Evolutionary conservation across 805 yeast genomes (phyloP).

Genomic region (Metschnikowia dekortorum): DNA sequence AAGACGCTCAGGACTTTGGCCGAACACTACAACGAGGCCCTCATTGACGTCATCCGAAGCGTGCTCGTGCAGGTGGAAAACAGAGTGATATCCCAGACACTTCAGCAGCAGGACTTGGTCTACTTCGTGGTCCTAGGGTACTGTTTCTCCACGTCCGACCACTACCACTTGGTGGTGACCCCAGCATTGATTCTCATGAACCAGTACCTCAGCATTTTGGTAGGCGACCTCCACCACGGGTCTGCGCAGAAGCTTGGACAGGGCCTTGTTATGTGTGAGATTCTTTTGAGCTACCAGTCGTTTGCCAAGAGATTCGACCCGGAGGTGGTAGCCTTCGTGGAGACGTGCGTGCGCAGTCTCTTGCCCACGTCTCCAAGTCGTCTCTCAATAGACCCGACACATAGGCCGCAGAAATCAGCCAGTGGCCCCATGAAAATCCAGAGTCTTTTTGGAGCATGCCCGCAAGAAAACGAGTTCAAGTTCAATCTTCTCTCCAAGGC

Average conservation of each 20-base stretch:
- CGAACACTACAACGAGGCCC: slow-evolving; percentile 56
- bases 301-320: slow-evolving; percentile 79
- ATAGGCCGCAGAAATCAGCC: slow-evolving; percentile 10
- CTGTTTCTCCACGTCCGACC: slow-evolving; percentile 90
- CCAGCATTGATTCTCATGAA: slow-evolving; percentile 73
- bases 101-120: slow-evolving; percentile 47
- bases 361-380: slow-evolving; percentile 25
- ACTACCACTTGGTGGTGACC: slow-evolving; percentile 85
- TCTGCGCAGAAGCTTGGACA: slow-evolving; percentile 42
- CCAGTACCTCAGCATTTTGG: slow-evolving; percentile 47
- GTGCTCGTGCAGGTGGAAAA: slow-evolving; percentile 53
- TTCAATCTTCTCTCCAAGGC: slow-evolving; percentile 32
- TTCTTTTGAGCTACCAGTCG: slow-evolving; percentile 68
- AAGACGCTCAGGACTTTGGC: slow-evolving; percentile 52
- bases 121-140: slow-evolving; percentile 69
- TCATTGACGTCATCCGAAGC: slow-evolving; percentile 60
- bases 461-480: slow-evolving; percentile 17
- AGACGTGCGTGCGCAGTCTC: slow-evolving; percentile 44
- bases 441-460: slow-evolving; percentile 9
- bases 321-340: slow-evolving; percentile 61
- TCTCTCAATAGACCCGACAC: slow-evolving; percentile 16
- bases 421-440: slow-evolving; percentile 9
- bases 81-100: slow-evolving; percentile 35
- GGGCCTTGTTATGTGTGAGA: slow-evolving; percentile 64
- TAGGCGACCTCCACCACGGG: slow-evolving; percentile 20